Conservation (phyloP, 192 early-diverging fungal genomes). For the Backusella westeae region DNA sequence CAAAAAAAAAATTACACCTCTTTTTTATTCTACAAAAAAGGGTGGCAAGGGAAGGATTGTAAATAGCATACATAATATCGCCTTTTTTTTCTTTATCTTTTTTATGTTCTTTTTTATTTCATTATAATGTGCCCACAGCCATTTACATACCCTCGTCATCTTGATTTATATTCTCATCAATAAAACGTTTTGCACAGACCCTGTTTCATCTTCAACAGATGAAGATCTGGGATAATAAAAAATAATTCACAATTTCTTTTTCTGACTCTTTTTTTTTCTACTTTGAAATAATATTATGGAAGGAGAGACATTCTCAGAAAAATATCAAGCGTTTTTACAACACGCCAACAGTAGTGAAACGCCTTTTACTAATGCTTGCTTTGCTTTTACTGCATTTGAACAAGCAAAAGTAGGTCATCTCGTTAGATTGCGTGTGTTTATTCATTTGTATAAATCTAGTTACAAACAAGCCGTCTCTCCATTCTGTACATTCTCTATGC, state of each 20-base stretch:
- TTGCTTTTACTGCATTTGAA: slow-evolving; percentile 7
- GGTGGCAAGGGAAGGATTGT: slow-evolving; percentile 19
- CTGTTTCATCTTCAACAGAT: neutral
- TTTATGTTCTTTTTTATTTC: slow-evolving; percentile 3
- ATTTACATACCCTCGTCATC: slow-evolving; percentile 22
- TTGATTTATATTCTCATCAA: neutral
- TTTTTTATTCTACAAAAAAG: neutral
- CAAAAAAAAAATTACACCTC: neutral
- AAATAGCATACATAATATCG: neutral
- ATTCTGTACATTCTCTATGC: slow-evolving; percentile 22
- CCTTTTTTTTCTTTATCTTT: neutral
- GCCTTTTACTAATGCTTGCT: neutral
- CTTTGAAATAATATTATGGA: neutral
- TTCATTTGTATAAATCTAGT: neutral
- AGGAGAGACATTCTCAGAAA: slow-evolving; percentile 9
- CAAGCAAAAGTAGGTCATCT: neutral
- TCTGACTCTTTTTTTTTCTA: neutral
- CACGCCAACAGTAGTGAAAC: neutral
- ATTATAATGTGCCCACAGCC: slow-evolving; percentile 2
- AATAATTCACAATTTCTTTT: neutral
- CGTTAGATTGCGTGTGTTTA: neutral
- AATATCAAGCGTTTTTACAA: neutral
- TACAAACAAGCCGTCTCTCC: neutral
- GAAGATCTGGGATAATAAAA: neutral
- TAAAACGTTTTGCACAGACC: neutral